These are phyloP conservation scores for Sporothrix dimorphospora DNA, from an alignment of 2,329 filamentous ascomycete genomes.

Conservation along the genomic window DNA sequence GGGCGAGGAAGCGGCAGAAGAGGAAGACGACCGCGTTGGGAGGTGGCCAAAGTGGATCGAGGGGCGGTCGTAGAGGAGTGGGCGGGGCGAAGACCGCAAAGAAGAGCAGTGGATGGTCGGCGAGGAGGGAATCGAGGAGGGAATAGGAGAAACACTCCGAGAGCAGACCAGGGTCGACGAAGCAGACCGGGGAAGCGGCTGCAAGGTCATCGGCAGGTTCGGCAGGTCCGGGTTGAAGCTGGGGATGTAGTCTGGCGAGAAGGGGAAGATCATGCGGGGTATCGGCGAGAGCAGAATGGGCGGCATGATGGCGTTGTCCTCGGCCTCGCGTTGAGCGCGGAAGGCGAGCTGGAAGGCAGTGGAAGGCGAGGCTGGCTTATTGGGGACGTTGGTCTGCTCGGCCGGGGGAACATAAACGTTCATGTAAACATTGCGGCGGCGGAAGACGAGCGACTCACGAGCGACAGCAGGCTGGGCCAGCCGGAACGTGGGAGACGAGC, in stretches of 20 bases:
- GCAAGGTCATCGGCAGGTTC: neutral
- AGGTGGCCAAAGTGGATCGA: neutral
- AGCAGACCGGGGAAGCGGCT: neutral
- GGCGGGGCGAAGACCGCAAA: neutral
- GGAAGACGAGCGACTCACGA: neutral
- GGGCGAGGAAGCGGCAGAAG: neutral
- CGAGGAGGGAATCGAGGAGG: neutral
- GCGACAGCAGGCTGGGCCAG: neutral
- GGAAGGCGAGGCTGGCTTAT: neutral
- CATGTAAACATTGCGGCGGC: neutral
- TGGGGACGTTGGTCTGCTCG: neutral
- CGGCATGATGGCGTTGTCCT: neutral
- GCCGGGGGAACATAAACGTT: neutral
- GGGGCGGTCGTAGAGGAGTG: neutral
- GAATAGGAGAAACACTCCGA: neutral
- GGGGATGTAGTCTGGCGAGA: neutral
- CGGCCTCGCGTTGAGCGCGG: neutral
- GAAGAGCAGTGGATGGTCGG: neutral
- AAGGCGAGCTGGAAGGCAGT: neutral
- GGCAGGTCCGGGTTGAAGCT: neutral
- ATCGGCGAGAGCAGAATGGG: neutral
- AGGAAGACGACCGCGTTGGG: neutral
- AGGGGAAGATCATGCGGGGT: neutral
- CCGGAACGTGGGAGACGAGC: neutral
- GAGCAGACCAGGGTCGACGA: too few species aligned